Evolutionary conservation across 179 eudicot species (phyloP).

Genomic region (Beta corolliflora): DNA sequence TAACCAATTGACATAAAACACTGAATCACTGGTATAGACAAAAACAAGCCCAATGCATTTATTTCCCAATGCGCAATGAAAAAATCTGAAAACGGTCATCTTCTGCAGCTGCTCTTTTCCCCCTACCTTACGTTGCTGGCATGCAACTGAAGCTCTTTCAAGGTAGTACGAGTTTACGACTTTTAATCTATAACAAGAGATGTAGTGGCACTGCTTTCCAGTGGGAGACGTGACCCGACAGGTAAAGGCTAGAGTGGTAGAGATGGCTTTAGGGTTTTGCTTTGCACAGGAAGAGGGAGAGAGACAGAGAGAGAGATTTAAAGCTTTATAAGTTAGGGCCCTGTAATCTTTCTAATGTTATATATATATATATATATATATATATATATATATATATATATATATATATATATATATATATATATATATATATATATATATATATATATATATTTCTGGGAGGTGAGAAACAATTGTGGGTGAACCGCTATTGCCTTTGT

Average conservation of each 20-base stretch:
- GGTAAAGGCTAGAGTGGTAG: not conserved
- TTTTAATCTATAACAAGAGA: not conserved
- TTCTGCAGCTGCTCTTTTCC: not conserved
- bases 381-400: no score
- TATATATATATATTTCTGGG: no score
- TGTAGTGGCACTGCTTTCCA: not conserved
- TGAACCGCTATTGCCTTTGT: no score
- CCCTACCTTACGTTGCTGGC: not conserved
- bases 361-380: no score
- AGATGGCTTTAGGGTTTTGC: not conserved
- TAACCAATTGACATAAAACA: not conserved
- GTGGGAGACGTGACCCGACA: not conserved
- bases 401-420: no score
- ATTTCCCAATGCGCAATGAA: not conserved
- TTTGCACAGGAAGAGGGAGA: not conserved
- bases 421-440: no score
- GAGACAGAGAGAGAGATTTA: not conserved
- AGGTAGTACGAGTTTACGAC: not conserved
- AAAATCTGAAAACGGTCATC: not conserved
- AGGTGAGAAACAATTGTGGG: no score
- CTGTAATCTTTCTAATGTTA: no score
- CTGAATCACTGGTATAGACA: not conserved
- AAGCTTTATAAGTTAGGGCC: not conserved
- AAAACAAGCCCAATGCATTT: not conserved
- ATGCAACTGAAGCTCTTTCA: not conserved